Evolutionary conservation across 164 flowering plant species (phyloP).

Genomic region (Vitis rotundifolia): DNA sequence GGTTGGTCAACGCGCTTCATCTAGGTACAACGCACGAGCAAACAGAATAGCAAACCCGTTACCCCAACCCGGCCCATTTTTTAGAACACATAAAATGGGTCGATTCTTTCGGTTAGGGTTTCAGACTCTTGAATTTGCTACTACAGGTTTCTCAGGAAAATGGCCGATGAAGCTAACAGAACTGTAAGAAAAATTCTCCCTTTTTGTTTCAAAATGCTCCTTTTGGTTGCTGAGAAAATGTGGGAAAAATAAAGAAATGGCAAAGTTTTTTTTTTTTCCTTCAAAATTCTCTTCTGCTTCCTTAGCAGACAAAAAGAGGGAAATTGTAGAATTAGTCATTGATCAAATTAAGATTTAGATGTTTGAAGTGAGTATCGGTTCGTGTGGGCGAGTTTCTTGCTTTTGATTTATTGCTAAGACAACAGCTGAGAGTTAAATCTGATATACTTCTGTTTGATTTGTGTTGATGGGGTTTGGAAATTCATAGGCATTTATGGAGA

Average conservation of each 20-base stretch:
- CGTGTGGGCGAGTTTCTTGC: too few species aligned
- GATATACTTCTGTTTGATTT: background rate
- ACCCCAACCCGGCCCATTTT: background rate
- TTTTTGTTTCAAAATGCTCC: background rate
- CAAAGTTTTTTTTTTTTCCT: background rate
- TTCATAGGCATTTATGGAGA: constrained; percentile 71
- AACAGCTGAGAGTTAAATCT: too few species aligned
- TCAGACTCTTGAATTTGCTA: background rate
- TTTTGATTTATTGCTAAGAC: too few species aligned
- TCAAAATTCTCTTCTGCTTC: background rate
- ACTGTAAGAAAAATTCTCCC: constrained; percentile 23
- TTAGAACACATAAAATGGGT: background rate
- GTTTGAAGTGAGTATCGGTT: too few species aligned
- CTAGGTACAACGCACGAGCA: background rate
- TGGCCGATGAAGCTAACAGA: constrained; percentile 54
- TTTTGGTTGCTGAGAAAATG: constrained; percentile 2
- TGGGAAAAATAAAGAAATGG: background rate
- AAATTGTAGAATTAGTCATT: background rate
- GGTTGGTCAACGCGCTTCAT: too few species aligned
- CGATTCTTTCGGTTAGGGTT: background rate
- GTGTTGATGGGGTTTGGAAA: background rate
- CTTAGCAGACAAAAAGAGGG: too few species aligned
- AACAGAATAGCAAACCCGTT: background rate
- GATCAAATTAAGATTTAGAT: too few species aligned
- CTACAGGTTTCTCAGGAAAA: constrained; percentile 3